Percentiles rank a stretch among this genome's conserved stretches.
Conservation (phyloP, 129 eudicot species). For the Helichrysum umbraculigerum region DNA sequence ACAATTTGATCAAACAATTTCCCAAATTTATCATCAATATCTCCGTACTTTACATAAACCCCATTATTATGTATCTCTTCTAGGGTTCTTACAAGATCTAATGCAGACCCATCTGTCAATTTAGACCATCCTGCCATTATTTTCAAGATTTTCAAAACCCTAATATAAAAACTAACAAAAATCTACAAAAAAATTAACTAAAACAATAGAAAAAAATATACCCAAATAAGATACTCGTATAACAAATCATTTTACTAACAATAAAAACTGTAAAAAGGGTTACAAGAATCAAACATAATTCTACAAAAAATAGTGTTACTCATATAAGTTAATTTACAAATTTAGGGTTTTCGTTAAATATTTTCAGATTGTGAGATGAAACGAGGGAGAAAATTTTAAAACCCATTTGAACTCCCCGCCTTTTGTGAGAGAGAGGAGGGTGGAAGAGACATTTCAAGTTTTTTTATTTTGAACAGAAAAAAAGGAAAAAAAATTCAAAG, state of each 20-base stretch:
- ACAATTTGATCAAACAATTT: conserved; percentile 40
- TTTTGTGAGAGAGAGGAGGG: conserved; percentile 39
- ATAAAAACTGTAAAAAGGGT: not conserved
- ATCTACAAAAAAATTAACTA: not conserved
- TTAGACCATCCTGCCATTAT: conserved; percentile 76
- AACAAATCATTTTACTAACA: not conserved
- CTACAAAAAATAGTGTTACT: conserved; percentile 1
- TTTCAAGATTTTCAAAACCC: conserved; percentile 51
- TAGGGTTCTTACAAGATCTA: conserved; percentile 36
- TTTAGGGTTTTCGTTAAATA: conserved; percentile 2
- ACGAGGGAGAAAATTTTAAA: conserved; percentile 21
- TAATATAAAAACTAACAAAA: conserved; percentile 31
- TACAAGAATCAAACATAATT: conserved; percentile 12
- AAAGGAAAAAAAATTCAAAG: conserved; percentile 16
- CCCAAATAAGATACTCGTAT: not conserved
- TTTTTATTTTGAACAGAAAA: conserved; percentile 31
- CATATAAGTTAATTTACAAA: conserved; percentile 11
- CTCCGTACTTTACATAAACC: conserved; percentile 28
- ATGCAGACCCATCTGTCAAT: conserved; percentile 47
- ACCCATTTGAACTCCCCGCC: conserved; percentile 51
- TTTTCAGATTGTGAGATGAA: conserved; percentile 20
- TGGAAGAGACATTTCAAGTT: conserved; percentile 40
- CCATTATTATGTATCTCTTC: conserved; percentile 26
- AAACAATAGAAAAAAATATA: not conserved
- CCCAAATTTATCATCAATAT: conserved; percentile 23